Evolutionary conservation across 176 grass and related monocot species (phyloP), one percentile per base, ranked within the genome.

Genomic region (Coix lacrymajobi): DNA sequence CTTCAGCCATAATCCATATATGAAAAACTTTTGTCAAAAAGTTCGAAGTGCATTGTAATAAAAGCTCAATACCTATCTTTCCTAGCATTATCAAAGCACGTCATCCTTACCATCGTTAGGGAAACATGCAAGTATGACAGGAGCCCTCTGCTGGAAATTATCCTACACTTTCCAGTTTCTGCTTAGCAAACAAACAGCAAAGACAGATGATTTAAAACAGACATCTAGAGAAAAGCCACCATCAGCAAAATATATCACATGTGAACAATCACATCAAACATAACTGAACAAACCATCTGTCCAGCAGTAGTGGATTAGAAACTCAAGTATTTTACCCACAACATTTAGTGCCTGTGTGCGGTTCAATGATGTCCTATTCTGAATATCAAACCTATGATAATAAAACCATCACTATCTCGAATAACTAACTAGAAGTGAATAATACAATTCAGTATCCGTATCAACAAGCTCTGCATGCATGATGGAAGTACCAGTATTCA

Each of bases 171-270:
- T 82, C 74, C 81, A 84, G 44, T 79, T 88, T 92, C 90, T 92
- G 90, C 81, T 92, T 89, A 87, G 87, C 84, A 92, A 92, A 86
- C 64, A 92, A 66, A 90, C 73, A 85, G 81, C 73, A 85, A 90
- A 71, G 44, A 40, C 37, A 89, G 56, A 83, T 78, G 58, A 82
- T 88, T 89, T 64, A 79, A 92, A 58, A 58, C 22, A 57, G 8
- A 58, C 56, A 25, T 58, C 56, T 25, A 58, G 22, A 58, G 56
- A 58, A 58, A 25, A n/a, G 56, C n/a, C 56, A 58, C 56, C 56
- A 58, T 58, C 74, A 79, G 46, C 20, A 56, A 85, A 87, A 75
- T 64, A 78, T 63, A 75, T 52, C 32, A 6, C 68, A 73, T 74
- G 62, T 16, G 22, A 68, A 65, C 22, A 66, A 79, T 43, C 77